phyloP scores from a whole-genome alignment of 768 basidiomycete species.

The Kwoniella sp. region DNA sequence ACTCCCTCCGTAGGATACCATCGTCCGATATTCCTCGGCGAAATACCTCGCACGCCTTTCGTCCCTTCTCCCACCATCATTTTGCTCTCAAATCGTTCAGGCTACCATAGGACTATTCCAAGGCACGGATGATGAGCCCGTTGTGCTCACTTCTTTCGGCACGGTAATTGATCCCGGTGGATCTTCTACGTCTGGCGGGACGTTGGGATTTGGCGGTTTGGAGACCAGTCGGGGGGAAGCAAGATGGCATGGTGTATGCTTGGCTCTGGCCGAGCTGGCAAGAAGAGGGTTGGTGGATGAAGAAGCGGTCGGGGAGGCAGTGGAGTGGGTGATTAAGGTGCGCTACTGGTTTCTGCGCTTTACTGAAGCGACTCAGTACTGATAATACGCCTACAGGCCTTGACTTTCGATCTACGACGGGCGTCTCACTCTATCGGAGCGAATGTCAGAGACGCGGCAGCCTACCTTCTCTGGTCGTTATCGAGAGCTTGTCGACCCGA shows the following conservation, averaged over 20 bases:
- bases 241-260: conserved; percentile 92
- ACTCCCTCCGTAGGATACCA: conserved; percentile 73
- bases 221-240: conserved; percentile 63
- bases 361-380: too few species aligned
- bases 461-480: conserved; percentile 93
- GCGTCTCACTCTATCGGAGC: conserved; percentile 92
- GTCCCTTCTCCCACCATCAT: conserved; percentile 74
- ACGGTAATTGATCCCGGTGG: conserved; percentile 48
- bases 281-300: conserved; percentile 72
- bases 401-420: conserved; percentile 88
- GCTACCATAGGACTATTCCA: conserved; percentile 75
- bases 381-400: conserved; percentile 68
- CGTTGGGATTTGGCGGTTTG: conserved; percentile 45
- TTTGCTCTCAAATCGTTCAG: conserved; percentile 78
- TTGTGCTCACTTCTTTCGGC: conserved; percentile 35
- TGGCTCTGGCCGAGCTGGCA: conserved; percentile 90
- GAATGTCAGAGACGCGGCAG: conserved; percentile 89
- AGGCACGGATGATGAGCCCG: conserved; percentile 54
- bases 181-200: conserved; percentile 31
- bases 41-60: conserved; percentile 87
- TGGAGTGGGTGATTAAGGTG: conserved; percentile 83
- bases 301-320: conserved; percentile 65
- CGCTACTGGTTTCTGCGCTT: conserved; percentile 10
- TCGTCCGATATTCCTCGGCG: conserved; percentile 91
- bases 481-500: conserved; percentile 67